These are phyloP conservation scores for Moniliophthora roreri DNA, from an alignment of 1,284 basidiomycete genomes.

Conservation along the genomic window DNA sequence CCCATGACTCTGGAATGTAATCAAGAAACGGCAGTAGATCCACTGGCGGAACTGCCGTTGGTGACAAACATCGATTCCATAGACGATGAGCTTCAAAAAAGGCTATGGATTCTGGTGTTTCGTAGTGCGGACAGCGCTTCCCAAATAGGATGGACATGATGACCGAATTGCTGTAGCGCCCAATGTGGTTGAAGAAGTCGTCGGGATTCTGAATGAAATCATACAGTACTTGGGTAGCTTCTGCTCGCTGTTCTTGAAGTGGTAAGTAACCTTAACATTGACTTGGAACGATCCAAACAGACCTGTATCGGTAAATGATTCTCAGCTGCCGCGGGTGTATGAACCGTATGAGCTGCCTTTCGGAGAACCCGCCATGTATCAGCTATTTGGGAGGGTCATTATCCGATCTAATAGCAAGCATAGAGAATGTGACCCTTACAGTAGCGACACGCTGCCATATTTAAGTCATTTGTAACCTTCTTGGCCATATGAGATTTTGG, in stretches of 20 bases:
- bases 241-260: conserved; percentile 18
- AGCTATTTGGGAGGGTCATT: conserved; percentile 15
- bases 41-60: conserved; percentile 30
- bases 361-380: conserved; percentile 31
- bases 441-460: conserved; percentile 21
- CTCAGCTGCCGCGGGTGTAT: conserved; percentile 25
- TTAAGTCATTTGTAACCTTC: conserved; percentile 20
- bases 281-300: not conserved
- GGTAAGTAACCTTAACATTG: not conserved
- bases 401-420: not conserved
- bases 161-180: conserved; percentile 28
- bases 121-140: conserved; percentile 26
- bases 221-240: conserved; percentile 32
- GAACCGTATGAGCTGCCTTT: conserved; percentile 25
- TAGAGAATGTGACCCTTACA: not conserved
- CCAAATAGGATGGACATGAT: conserved; percentile 32
- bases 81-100: conserved; percentile 24
- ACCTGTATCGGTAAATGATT: conserved; percentile 22
- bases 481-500: conserved; percentile 23
- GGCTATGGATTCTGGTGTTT: conserved; percentile 11
- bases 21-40: too few species aligned
- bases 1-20: too few species aligned
- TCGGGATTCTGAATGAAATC: conserved; percentile 29
- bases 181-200: conserved; percentile 28
- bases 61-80: conserved; percentile 24